These are phyloP conservation scores for Mycena olivaceomarginata DNA, from an alignment of 768 basidiomycete species.

Conservation along the genomic window DNA sequence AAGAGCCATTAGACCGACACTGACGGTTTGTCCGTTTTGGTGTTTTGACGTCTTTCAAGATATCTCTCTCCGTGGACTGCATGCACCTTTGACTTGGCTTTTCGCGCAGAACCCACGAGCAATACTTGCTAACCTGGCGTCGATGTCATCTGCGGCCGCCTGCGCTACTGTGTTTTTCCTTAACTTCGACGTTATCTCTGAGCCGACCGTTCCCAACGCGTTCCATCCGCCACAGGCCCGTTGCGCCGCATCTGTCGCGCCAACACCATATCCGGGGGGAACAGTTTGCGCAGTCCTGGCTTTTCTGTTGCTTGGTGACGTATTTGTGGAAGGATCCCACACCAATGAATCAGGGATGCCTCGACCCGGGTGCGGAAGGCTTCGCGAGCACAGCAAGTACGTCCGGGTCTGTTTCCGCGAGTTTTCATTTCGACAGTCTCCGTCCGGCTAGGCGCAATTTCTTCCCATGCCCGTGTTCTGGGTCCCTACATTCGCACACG, in stretches of 20 bases:
- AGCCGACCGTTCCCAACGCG: conserved; percentile 66
- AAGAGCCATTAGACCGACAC: no score
- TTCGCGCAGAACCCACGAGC: conserved; percentile 87
- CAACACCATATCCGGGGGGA: conserved; percentile 80
- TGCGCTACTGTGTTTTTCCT: conserved; percentile 79
- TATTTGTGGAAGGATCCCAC: conserved; percentile 86
- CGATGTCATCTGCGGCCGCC: conserved; percentile 89
- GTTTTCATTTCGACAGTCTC: conserved; percentile 67
- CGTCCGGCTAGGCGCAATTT: conserved; percentile 81
- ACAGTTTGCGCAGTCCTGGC: conserved; percentile 74
- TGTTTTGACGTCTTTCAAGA: no score
- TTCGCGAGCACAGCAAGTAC: conserved; percentile 88
- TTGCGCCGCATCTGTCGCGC: conserved; percentile 86
- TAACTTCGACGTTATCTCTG: conserved; percentile 78
- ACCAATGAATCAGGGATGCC: conserved; percentile 69
- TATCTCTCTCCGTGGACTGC: no score
- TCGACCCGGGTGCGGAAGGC: conserved; percentile 77
- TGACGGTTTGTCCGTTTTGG: no score
- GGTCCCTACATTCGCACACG: neutral
- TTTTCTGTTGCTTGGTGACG: conserved; percentile 90
- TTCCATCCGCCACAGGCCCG: conserved; percentile 87
- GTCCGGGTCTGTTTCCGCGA: neutral
- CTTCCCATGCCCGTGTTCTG: conserved; percentile 79
- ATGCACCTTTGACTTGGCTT: conserved; percentile 26
- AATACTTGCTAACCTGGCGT: conserved; percentile 93